phyloP scores from a whole-genome alignment of 805 yeast species.

The Suhomyces canberraensis region DNA sequence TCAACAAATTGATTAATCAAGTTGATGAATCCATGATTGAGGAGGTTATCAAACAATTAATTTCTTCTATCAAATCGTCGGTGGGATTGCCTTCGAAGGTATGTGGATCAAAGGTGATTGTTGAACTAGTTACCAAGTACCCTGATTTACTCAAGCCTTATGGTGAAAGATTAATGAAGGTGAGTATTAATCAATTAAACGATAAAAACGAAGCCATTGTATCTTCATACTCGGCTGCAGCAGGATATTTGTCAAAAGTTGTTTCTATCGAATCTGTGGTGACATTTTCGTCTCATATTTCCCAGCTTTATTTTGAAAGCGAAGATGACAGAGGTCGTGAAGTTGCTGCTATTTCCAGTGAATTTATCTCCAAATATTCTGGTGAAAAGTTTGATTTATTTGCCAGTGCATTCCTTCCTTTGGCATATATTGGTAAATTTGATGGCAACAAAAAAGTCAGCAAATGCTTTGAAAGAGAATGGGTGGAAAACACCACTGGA shows the following conservation, averaged over 20 bases:
- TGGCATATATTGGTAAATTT: slow-evolving; percentile 74
- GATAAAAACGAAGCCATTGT: slow-evolving; percentile 74
- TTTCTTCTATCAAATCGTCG: slow-evolving; percentile 57
- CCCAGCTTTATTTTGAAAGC: slow-evolving; percentile 55
- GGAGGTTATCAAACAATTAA: slow-evolving; percentile 48
- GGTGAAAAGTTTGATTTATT: slow-evolving; percentile 63
- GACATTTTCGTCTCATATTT: slow-evolving; percentile 51
- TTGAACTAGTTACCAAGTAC: slow-evolving; percentile 59
- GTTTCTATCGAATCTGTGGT: slow-evolving; percentile 51
- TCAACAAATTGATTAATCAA: slow-evolving; percentile 64
- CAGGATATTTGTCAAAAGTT: slow-evolving; percentile 73
- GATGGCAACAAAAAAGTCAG: slow-evolving; percentile 51
- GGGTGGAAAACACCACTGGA: slow-evolving; percentile 79
- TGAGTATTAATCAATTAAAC: slow-evolving; percentile 55
- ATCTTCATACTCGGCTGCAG: slow-evolving; percentile 71
- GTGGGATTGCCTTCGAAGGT: slow-evolving; percentile 92
- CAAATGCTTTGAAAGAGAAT: slow-evolving; percentile 54
- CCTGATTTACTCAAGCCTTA: slow-evolving; percentile 41
- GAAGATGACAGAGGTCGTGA: slow-evolving; percentile 42
- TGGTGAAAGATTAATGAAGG: slow-evolving; percentile 61
- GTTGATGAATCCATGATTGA: slow-evolving; percentile 49
- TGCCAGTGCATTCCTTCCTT: slow-evolving; percentile 66
- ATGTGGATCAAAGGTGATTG: slow-evolving; percentile 73
- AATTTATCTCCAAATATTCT: slow-evolving; percentile 65
- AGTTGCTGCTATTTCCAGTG: slow-evolving; percentile 59